phyloP scores from a whole-genome alignment of 352 stramenopile genomes.

The Pythium periplocum region DNA sequence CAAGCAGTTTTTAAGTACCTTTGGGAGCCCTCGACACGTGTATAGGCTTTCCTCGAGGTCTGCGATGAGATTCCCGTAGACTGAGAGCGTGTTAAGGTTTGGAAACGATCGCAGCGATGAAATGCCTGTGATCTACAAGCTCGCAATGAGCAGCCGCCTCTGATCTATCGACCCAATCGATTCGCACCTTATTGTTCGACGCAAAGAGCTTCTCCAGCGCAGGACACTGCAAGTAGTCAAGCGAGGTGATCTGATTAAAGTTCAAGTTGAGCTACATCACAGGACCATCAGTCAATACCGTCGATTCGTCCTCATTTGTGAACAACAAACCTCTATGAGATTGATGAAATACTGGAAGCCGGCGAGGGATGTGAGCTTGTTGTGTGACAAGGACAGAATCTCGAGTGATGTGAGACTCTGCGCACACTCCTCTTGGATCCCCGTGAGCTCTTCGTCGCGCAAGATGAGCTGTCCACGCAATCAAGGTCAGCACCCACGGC shows the following conservation, averaged over 20 bases:
- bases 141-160: constrained; percentile 18
- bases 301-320: no score
- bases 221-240: constrained; percentile 26
- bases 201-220: constrained; percentile 32
- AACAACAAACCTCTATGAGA: constrained; percentile 50
- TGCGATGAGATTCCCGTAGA: constrained; percentile 26
- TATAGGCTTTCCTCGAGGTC: constrained; percentile 20
- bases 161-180: constrained; percentile 11
- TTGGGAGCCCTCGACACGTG: constrained; percentile 22
- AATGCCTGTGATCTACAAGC: constrained; percentile 19
- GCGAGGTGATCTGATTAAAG: constrained; percentile 32
- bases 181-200: constrained; percentile 25
- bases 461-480: constrained; percentile 49
- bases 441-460: constrained; percentile 48
- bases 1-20: constrained; percentile 6
- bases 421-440: constrained; percentile 48
- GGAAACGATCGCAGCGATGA: constrained; percentile 17
- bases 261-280: constrained; percentile 32
- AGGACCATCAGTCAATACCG: no score
- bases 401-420: constrained; percentile 54
- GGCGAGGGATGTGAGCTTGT: constrained; percentile 48
- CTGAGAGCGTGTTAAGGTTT: constrained; percentile 24
- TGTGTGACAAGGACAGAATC: constrained; percentile 82
- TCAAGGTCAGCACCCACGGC: background rate
- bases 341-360: constrained; percentile 68